phyloP scores from a whole-genome alignment of 106 monocot genomes.

The Platanthera guangdongensis region DNA sequence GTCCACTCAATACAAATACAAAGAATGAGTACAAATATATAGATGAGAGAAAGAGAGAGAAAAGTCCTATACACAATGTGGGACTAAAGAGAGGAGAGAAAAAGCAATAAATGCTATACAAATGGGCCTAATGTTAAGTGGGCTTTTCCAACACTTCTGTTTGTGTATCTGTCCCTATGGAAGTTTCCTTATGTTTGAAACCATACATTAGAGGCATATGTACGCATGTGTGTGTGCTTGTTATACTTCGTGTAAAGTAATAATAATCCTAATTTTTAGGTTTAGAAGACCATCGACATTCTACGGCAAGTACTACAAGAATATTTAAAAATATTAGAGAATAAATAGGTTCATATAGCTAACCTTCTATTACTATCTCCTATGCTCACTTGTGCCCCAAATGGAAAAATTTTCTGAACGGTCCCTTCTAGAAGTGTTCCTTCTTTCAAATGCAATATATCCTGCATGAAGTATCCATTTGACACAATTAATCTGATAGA shows the following conservation, averaged over 20 bases:
- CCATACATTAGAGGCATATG: too few relatives aligned
- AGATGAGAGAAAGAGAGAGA: too few relatives aligned
- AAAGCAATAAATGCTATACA: too few relatives aligned
- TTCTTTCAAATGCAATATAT: conserved; percentile 65
- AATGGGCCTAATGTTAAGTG: too few relatives aligned
- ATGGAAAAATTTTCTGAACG: conserved; percentile 65
- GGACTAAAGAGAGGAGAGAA: too few relatives aligned
- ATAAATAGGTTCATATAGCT: background rate
- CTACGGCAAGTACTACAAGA: background rate
- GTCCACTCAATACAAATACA: too few relatives aligned
- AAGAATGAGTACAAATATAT: too few relatives aligned
- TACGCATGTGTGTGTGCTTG: too few relatives aligned
- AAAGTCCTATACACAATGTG: too few relatives aligned
- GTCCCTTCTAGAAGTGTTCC: conserved; percentile 89
- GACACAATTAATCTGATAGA: background rate
- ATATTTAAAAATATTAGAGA: background rate
- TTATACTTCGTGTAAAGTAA: background rate
- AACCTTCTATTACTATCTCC: conserved; percentile 83
- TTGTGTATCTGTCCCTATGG: too few relatives aligned
- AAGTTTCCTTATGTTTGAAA: too few relatives aligned
- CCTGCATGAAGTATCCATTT: conserved; percentile 30
- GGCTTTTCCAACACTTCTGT: too few relatives aligned
- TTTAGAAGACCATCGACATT: background rate
- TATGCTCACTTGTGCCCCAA: conserved; percentile 86
- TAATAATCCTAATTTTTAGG: background rate